phyloP scores from a whole-genome alignment of 1,284 basidiomycete species.

The Ganoderma leucocontextum region DNA sequence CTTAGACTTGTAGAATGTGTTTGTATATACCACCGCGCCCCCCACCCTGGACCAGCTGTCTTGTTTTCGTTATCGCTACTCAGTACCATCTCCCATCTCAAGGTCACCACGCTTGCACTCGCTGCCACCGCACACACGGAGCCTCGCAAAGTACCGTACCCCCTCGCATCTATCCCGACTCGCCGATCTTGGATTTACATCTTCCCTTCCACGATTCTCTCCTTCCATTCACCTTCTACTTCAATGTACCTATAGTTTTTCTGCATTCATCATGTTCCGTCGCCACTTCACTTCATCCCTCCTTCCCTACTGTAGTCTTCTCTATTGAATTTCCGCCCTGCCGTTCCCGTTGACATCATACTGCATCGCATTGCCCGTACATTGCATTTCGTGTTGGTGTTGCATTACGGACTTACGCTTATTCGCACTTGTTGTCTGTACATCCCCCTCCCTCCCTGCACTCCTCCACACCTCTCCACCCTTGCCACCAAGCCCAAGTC shows the following conservation, averaged over 20 bases:
- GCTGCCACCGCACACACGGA: not conserved
- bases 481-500: not conserved
- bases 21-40: slow-evolving; percentile 12
- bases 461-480: not conserved
- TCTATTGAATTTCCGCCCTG: not conserved
- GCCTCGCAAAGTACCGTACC: not conserved
- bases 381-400: slow-evolving; percentile 1
- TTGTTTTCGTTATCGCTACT: not conserved
- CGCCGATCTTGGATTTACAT: not conserved
- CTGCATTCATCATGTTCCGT: not conserved
- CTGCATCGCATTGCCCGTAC: slow-evolving; percentile 6
- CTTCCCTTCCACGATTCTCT: not conserved
- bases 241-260: slow-evolving; percentile 11
- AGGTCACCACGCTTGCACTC: not conserved
- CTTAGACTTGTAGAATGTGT: slow-evolving; percentile 8
- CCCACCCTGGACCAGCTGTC: not conserved
- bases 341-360: not conserved
- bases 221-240: slow-evolving; percentile 1
- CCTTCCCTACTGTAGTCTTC: not conserved
- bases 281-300: not conserved
- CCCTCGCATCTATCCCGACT: not conserved
- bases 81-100: not conserved
- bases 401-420: slow-evolving; percentile 10
- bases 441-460: not conserved
- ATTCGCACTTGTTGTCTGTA: slow-evolving; percentile 8